Percentiles rank a stretch among this genome's conserved stretches.
Evolutionary conservation across 306 rosid genomes (phyloP).

Genomic region (Acacia crassicarpa): DNA sequence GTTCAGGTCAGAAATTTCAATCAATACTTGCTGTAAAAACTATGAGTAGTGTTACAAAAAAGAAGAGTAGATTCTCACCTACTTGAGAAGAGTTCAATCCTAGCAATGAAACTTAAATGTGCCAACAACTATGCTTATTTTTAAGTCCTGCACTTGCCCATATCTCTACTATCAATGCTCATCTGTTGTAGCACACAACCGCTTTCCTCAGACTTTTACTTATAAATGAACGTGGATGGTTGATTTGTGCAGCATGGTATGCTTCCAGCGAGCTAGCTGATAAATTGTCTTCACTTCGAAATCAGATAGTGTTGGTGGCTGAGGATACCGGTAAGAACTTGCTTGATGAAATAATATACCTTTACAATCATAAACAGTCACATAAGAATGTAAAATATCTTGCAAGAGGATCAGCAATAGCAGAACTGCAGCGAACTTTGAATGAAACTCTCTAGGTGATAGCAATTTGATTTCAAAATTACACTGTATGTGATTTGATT

Average conservation of each 20-base stretch:
- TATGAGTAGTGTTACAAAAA: too few relatives aligned
- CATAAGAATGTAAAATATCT: constrained; percentile 3
- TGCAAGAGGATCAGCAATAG: constrained; percentile 77
- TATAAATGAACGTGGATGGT: constrained; percentile 32
- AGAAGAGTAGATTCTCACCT: background rate
- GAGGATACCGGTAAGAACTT: constrained; percentile 67
- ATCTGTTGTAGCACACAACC: background rate
- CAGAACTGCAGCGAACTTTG: constrained; percentile 66
- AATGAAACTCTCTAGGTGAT: constrained; percentile 43
- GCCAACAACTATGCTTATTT: constrained; percentile 22
- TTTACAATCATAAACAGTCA: background rate
- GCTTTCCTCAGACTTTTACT: constrained; percentile 15
- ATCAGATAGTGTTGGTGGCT: constrained; percentile 78
- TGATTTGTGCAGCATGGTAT: constrained; percentile 58
- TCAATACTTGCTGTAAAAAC: constrained; percentile 11
- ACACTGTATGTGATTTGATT: too few relatives aligned
- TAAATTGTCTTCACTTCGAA: constrained; percentile 65
- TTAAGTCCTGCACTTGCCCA: constrained; percentile 10
- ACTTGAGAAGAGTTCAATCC: constrained; percentile 17
- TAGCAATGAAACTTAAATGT: constrained; percentile 12
- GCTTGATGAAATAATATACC: background rate
- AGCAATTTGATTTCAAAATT: too few relatives aligned
- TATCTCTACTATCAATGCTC: background rate
- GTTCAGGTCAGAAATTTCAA: background rate
- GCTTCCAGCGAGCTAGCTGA: constrained; percentile 59